These are phyloP conservation scores for Ceratobasidium sp. DNA, from an alignment of 1,284 basidiomycete species.

Conservation along the genomic window DNA sequence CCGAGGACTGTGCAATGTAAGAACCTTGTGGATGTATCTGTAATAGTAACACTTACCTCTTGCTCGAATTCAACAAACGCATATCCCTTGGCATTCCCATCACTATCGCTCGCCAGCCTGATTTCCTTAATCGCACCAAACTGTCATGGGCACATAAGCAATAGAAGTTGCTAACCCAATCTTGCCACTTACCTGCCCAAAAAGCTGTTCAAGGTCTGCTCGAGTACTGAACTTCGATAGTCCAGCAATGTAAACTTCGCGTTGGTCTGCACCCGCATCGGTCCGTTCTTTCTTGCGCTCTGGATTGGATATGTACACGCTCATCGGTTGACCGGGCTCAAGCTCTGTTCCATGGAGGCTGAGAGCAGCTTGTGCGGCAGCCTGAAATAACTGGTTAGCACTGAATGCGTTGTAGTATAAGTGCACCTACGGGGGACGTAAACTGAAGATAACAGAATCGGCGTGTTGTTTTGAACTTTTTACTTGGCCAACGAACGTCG, in stretches of 20 bases:
- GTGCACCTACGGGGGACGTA: slow-evolving; percentile 76
- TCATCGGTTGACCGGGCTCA: slow-evolving; percentile 75
- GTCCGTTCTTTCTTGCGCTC: slow-evolving; percentile 88
- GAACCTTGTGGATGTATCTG: neutral
- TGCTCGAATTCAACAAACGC: slow-evolving; percentile 94
- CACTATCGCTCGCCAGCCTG: slow-evolving; percentile 80
- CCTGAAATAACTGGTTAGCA: slow-evolving; percentile 60
- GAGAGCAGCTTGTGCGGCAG: slow-evolving; percentile 82
- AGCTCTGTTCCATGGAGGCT: slow-evolving; percentile 83
- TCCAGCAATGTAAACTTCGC: slow-evolving; percentile 89
- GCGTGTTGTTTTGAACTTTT: slow-evolving; percentile 91
- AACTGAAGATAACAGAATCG: slow-evolving; percentile 97
- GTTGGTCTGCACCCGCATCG: slow-evolving; percentile 85
- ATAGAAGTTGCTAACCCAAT: neutral
- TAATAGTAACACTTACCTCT: slow-evolving; percentile 67
- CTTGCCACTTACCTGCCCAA: slow-evolving; percentile 71
- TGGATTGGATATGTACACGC: slow-evolving; percentile 92
- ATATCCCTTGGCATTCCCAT: slow-evolving; percentile 84
- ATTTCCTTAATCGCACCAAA: slow-evolving; percentile 87
- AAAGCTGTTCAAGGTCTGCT: slow-evolving; percentile 80
- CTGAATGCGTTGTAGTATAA: neutral
- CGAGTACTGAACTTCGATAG: slow-evolving; percentile 82
- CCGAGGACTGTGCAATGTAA: slow-evolving; percentile 34
- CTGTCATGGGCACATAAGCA: slow-evolving; percentile 59
- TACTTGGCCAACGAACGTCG: slow-evolving; percentile 98